These are phyloP conservation scores for Eimeria sp. DNA, from an alignment of 169 alveolate genomes.

Conservation along the genomic window DNA sequence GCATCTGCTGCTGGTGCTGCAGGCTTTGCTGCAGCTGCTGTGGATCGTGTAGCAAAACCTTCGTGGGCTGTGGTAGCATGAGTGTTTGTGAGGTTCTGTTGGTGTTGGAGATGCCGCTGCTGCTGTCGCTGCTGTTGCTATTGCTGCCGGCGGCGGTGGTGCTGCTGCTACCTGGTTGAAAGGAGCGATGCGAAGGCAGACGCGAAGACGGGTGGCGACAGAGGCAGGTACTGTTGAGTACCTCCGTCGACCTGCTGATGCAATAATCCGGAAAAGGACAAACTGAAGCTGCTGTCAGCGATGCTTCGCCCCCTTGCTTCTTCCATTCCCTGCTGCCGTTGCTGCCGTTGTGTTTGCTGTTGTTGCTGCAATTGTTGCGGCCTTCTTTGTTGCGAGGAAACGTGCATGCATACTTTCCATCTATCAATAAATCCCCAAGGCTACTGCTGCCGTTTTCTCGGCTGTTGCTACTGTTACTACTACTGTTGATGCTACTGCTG, in stretches of 20 bases:
- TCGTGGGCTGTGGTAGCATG: neutral
- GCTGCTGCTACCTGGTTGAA: neutral
- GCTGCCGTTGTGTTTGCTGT: neutral
- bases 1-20: neutral
- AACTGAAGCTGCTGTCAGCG: neutral
- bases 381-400: neutral
- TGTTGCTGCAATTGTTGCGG: constrained; percentile 5
- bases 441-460: neutral
- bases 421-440: neutral
- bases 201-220: neutral
- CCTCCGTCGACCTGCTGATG: neutral
- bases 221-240: constrained; percentile 30
- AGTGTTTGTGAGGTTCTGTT: neutral
- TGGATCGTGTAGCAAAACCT: neutral
- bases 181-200: neutral
- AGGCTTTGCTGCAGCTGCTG: neutral
- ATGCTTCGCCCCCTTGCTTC: neutral
- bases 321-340: neutral
- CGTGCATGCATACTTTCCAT: neutral
- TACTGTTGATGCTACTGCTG: neutral
- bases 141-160: neutral
- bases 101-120: neutral
- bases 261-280: neutral
- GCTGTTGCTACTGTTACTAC: neutral
- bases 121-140: neutral